These are phyloP conservation scores for Tephrocybe sp. DNA, from an alignment of 768 basidiomycete species.

Conservation along the genomic window DNA sequence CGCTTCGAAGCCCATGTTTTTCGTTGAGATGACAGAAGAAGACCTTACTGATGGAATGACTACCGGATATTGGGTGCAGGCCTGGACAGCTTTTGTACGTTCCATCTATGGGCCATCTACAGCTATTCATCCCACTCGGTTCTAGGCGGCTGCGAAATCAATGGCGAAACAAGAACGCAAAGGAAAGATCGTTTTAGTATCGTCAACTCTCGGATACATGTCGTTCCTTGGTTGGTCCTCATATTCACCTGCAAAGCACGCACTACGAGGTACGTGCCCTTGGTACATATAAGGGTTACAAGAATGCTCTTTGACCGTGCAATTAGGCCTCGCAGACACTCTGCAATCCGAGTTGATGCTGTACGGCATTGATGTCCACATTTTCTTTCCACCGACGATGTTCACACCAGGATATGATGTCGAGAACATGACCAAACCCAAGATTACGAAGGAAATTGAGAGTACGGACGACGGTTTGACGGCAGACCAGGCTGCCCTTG, in stretches of 20 bases:
- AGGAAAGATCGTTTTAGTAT: slow-evolving; percentile 75
- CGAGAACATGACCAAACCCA: slow-evolving; percentile 78
- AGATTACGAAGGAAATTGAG: slow-evolving; percentile 73
- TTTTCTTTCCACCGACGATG: slow-evolving; percentile 84
- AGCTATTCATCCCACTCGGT: background rate
- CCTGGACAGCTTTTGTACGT: slow-evolving; percentile 53
- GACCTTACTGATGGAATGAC: slow-evolving; percentile 48
- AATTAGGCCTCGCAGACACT: slow-evolving; percentile 75
- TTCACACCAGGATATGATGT: slow-evolving; percentile 69
- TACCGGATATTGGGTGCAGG: slow-evolving; percentile 45
- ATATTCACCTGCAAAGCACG: slow-evolving; percentile 85
- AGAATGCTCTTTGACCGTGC: background rate
- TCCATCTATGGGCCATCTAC: background rate
- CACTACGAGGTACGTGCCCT: slow-evolving; percentile 60
- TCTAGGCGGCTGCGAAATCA: slow-evolving; percentile 62
- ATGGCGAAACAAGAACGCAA: slow-evolving; percentile 56
- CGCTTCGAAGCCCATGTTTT: slow-evolving; percentile 63
- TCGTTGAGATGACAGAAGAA: slow-evolving; percentile 65
- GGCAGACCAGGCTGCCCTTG: slow-evolving; percentile 59
- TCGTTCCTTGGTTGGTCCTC: slow-evolving; percentile 74
- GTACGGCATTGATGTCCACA: slow-evolving; percentile 75
- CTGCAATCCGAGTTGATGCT: slow-evolving; percentile 77
- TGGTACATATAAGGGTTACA: background rate
- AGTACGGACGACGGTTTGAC: slow-evolving; percentile 62
- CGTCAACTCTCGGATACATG: slow-evolving; percentile 73